Percentiles rank a stretch among this genome's conserved stretches.
Conservation (phyloP, 2,329 filamentous ascomycete species). For the Apiospora phragmitis region DNA sequence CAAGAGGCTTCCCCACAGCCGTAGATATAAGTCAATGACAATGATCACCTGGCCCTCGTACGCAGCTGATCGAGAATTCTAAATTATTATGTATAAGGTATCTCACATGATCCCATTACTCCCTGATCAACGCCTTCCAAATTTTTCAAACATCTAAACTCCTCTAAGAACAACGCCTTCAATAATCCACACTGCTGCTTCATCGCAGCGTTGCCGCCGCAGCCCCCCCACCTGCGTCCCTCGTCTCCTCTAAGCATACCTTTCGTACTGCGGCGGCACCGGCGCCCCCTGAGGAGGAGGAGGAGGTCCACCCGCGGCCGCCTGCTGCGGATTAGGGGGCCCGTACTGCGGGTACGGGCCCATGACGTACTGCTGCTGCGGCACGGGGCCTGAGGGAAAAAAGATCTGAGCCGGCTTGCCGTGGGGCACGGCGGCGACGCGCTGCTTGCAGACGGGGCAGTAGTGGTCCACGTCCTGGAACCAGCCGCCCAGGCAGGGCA, state of each 20-base stretch:
- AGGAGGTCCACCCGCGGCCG: not conserved
- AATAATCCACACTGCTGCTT: not conserved
- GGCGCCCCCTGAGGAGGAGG: not conserved
- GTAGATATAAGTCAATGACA: not conserved
- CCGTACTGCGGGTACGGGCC: not conserved
- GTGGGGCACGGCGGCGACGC: constrained; percentile 2
- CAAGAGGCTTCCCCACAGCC: not conserved
- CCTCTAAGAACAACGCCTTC: not conserved
- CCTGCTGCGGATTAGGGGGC: not conserved
- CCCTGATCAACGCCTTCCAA: not conserved
- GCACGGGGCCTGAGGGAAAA: not conserved
- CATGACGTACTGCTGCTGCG: constrained; percentile 5
- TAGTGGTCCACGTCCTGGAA: constrained; percentile 12
- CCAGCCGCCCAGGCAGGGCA: constrained; percentile 16
- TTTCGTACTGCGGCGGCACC: not conserved
- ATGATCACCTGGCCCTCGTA: not conserved
- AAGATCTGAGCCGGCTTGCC: not conserved
- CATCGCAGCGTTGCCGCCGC: too few species aligned
- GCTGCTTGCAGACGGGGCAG: constrained; percentile 8
- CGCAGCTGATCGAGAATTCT: not conserved
- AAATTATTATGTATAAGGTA: not conserved
- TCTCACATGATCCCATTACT: not conserved
- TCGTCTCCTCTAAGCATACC: not conserved
- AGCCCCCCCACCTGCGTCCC: not conserved
- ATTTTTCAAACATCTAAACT: not conserved